Evolutionary conservation across 1,139 yeast species (phyloP).

Genomic region (Yarrowia galli): DNA sequence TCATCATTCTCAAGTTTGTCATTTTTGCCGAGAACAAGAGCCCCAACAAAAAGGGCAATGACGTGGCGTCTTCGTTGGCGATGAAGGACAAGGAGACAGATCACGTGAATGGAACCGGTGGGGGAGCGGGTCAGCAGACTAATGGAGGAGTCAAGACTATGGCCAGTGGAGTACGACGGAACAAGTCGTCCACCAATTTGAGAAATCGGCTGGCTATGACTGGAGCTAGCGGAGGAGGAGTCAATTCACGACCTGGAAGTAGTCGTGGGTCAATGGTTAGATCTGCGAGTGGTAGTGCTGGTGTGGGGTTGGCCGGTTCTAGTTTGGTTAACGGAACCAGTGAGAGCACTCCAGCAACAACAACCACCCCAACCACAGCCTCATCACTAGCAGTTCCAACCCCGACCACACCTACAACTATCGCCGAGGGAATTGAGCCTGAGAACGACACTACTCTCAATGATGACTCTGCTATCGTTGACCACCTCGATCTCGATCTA

Average conservation of each 20-base stretch:
- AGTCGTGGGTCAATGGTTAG: slow-evolving; percentile 12
- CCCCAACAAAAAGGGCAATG: slow-evolving; percentile 23
- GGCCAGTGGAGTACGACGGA: background rate
- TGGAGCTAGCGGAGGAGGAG: background rate
- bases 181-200: slow-evolving; percentile 24
- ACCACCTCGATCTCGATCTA: slow-evolving; percentile 2
- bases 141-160: slow-evolving; percentile 18
- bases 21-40: slow-evolving; percentile 37
- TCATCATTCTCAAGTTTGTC: slow-evolving; percentile 37
- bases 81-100: slow-evolving; percentile 26
- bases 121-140: background rate
- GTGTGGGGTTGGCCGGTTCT: too few species aligned
- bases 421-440: slow-evolving; percentile 7
- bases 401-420: background rate
- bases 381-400: background rate
- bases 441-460: background rate
- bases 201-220: slow-evolving; percentile 28
- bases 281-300: background rate
- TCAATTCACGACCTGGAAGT: slow-evolving; percentile 20
- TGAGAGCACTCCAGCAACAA: too few species aligned
- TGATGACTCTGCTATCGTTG: background rate
- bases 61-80: background rate
- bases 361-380: background rate
- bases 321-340: background rate
- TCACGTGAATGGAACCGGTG: background rate